These are phyloP conservation scores for Eleusine indica DNA, from an alignment of 176 grass and related monocot species.

Conservation along the genomic window DNA sequence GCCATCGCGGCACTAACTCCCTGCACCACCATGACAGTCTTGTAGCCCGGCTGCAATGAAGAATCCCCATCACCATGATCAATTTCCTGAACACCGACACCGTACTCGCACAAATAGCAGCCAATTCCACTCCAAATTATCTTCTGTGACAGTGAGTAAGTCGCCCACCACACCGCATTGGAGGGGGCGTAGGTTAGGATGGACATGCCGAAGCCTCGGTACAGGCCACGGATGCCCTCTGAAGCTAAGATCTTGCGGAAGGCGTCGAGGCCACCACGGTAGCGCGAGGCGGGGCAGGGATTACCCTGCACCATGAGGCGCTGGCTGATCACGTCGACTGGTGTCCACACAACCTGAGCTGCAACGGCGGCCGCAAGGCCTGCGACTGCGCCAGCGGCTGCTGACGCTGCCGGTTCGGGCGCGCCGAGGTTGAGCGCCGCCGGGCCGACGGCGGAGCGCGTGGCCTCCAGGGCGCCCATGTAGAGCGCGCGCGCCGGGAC, in stretches of 20 bases:
- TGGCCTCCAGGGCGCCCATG: slow-evolving; percentile 78
- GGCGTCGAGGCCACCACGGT: slow-evolving; percentile 64
- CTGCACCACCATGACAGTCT: slow-evolving; percentile 73
- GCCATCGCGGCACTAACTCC: slow-evolving; percentile 68
- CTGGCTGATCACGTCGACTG: slow-evolving; percentile 77
- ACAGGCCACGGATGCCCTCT: slow-evolving; percentile 65
- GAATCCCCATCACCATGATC: slow-evolving; percentile 39
- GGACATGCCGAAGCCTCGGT: slow-evolving; percentile 82
- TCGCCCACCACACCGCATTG: slow-evolving; percentile 86
- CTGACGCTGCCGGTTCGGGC: slow-evolving; percentile 49
- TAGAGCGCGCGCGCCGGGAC: slow-evolving; percentile 79
- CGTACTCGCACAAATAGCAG: slow-evolving; percentile 59
- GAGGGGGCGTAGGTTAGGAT: slow-evolving; percentile 84
- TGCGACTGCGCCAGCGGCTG: slow-evolving; percentile 37
- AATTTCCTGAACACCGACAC: slow-evolving; percentile 56
- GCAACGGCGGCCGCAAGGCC: slow-evolving; percentile 59
- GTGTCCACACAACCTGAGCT: slow-evolving; percentile 81
- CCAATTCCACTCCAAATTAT: slow-evolving; percentile 70
- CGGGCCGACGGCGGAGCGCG: slow-evolving; percentile 52
- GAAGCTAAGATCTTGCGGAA: slow-evolving; percentile 66
- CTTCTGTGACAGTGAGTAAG: slow-evolving; percentile 72
- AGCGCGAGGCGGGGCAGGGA: slow-evolving; percentile 43
- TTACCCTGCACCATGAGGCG: slow-evolving; percentile 83
- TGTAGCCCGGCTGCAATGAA: slow-evolving; percentile 54
- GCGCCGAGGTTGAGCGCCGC: slow-evolving; percentile 46